Evolutionary conservation across 352 stramenopile genomes (phyloP), one percentile per base, ranked within the genome.

Genomic region (Phytophthora uliginosa): DNA sequence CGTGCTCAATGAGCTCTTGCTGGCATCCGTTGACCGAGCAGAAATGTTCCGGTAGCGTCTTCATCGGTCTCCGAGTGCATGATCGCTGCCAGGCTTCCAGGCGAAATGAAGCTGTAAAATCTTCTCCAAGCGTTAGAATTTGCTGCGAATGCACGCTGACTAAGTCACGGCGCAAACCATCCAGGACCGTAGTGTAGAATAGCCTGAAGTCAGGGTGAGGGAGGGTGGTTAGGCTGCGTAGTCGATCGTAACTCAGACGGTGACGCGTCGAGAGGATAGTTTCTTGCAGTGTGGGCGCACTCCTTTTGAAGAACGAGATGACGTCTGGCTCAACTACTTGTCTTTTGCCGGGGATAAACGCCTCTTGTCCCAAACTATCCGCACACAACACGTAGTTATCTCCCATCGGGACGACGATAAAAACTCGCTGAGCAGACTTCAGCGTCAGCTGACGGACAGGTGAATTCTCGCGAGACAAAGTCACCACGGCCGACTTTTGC

Each of bases 121-220:
- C 89, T 13, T 66, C 47, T 1, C 84, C 89, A 1, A 96, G 76
- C 0, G 73, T 71, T 42, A 96, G 0, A 22, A 96, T 78, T 50
- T 96, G 87, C 31, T 91, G 82, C 7, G 86, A 94, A 36, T 95
- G 85, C 0, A 94, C 24, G 7, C 65, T 57, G 6, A 79, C 75
- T 7, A 95, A 71, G 7, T 93, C 81, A 0, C 77, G 78, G 10
- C 79, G 81, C n/a, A 92, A 56, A 8, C 88, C 66, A 15, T 74
- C 45, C 9, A 93, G 60, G 33, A 91, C 57, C 0, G 68, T 78
- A 3, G 66, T 60, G 47, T 78, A 88, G 48, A 83, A 86, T 0
- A 64, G 24, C 2, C 74, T 71, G 2, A 90, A 67, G 20, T 90
- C 85, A 0, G 61, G 7, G 17, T 94, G 87, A 0, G 77, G 0